Evolutionary conservation across 306 rosid genomes (phyloP), one percentile per base, ranked within the genome.

Genomic region (Castanospermum australe): DNA sequence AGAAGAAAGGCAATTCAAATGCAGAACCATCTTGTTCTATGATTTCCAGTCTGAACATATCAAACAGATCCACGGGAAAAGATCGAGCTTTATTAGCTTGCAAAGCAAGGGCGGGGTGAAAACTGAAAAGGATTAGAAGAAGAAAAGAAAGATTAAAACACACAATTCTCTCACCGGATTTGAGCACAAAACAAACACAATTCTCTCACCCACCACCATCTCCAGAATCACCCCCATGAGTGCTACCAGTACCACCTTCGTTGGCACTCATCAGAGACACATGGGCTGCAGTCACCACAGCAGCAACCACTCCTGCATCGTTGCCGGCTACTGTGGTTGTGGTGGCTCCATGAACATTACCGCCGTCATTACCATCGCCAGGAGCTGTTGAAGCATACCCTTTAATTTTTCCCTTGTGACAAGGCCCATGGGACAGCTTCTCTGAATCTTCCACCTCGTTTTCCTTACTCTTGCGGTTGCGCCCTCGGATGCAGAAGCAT

Each of bases 401-500:
- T 83, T 72, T 36, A 9, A 55, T 65, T 73, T 81, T 84, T 71
- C 79, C 59, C 6, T 77, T 62, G 59, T 65, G 35, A 11, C 21
- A 30, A 71, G 86, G 57, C 75, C 66, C 76, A 64, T 77, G n/a
- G 28, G 90, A 78, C 24, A 52, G 32, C 74, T 72, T 81, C 73
- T 79, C 84, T 21, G 80, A 75, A 38, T 67, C 86, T 44, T 72
- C 76, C 2, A 32, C 45, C 52, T 71, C 61, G 13, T 54, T 85
- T 65, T 79, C 86, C 75, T 83, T 84, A 8, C 60, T 71, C 87
- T 74, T 87, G 12, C 45, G 39, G 60, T 54, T 51, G 2, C 45
- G 25, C 28, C 62, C 44, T 79, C 80, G 83, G 66, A 92, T 73
- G 84, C 97, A 89, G 82, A 86, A 92, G 42, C 92, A 89, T 5